Conservation (phyloP, 1,284 basidiomycete species). For the Trichosporon inkin region DNA sequence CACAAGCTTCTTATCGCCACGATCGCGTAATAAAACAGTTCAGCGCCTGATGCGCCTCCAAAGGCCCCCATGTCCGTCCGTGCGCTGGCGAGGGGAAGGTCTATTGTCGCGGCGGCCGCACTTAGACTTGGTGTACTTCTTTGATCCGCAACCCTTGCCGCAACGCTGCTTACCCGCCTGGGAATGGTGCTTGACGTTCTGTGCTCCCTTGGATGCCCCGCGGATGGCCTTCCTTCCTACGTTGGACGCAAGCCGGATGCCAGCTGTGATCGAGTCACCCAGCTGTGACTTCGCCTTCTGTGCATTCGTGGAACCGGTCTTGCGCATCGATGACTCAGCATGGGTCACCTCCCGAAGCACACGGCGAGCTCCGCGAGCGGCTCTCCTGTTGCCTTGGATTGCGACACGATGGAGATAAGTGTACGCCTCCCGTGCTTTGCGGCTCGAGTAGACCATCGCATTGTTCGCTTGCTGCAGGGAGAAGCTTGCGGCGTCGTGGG, state of each 20-base stretch:
- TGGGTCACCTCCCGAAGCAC: background rate
- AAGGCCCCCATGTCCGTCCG: background rate
- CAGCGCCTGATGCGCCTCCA: constrained; percentile 1
- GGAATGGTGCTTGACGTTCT: background rate
- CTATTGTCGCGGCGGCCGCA: background rate
- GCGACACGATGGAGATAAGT: background rate
- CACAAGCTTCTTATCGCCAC: too few relatives aligned
- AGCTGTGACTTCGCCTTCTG: constrained; percentile 1
- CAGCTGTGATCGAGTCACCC: background rate
- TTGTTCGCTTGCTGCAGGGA: background rate
- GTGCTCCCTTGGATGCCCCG: background rate
- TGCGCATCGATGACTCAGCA: background rate
- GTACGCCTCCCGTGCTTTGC: background rate
- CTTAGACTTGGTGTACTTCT: background rate
- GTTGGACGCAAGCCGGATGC: background rate
- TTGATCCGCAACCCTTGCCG: background rate
- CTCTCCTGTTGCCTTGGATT: background rate
- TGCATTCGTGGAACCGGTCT: background rate
- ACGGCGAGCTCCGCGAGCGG: background rate
- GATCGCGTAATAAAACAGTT: too few relatives aligned
- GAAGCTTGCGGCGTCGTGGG: background rate
- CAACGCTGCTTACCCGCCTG: background rate
- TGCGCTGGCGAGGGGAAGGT: background rate
- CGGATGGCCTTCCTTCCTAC: background rate
- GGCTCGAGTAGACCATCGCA: background rate